Evolutionary conservation across 2,329 filamentous ascomycete species (phyloP), one percentile per base, ranked within the genome.

Genomic region (Aspergillus oerlinghausenensis): DNA sequence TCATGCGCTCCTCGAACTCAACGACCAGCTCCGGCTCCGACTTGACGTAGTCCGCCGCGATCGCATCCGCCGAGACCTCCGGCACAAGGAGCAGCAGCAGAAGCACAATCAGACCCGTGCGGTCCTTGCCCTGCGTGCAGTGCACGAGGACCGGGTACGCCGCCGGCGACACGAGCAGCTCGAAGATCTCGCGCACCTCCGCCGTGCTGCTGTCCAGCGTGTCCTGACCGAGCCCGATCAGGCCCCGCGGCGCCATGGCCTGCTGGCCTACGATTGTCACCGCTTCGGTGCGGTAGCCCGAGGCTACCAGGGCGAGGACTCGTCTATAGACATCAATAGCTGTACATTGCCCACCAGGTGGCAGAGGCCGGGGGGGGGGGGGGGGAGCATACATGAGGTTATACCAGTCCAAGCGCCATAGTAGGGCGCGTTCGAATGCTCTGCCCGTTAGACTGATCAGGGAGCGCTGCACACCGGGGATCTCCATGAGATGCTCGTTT

Each of bases 71-170:
- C 0, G 85, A 82, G 1, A 89, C 70, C 17, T 66, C 75, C 3
- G 62, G 62, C 2, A 89, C 77, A 10, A 89, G 75, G 65, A 93
- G 79, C 21, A 95, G 75, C 0, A 88, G 73, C 3, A 96, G 76
- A 43, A 88, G 77, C 4, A 90, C 78, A 10, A 89, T 78, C 11
- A 96, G 76, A 0, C 92, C 92, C 1, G 85, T 92, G 2, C 92
- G 83, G 68, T 96, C 92, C 70, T 96, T 96, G 56, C 92, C 92
- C 67, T 95, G 90, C 0, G 91, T 94, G 72, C 92, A 96, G 72
- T 96, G 90, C 2, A 94, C 76, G 7, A 96, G 69, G 1, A 86
- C 73, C 0, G 91, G 90, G 60, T 86, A 84, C 17, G 79, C 17
- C 1, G 29, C 32, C 1, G 56, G 26, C 10, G n/a, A 25, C 21